Base-by-base conservation (phyloP, 2,329 filamentous ascomycete genomes). In the Cercospora berteroae region DNA sequence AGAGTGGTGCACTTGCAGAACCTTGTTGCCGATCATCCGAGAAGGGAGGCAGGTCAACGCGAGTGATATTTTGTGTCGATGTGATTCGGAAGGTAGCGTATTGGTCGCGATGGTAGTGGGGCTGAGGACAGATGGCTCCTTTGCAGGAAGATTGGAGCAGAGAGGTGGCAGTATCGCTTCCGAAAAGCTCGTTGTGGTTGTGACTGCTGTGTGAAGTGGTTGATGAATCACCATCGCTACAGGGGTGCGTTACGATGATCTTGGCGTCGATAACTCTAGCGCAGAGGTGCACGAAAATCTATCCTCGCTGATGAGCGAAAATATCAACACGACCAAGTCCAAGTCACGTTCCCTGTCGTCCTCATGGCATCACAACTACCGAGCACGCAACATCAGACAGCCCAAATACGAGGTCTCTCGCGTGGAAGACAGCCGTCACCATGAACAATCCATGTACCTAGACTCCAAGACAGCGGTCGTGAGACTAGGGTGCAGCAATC, bases 181-280 rank as follows among this genome's bases (percentile, higher is more conserved):
- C 52, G 52, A 31, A 12, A 16, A 31, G 52, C 13, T 7, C 44
- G 18, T 48, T 18, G 44, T 0, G 18, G 10, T 48, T 18, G n/a
- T 48, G 4, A n/a, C 5, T 48, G 20, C 20, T 18, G 48, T 16
- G 48, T 7, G 20, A 23, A 52, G 48, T 23, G 10, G 16, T 42
- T 42, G 36, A 42, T 42, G 36, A 42, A 42, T 42, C 36, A 42
- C 8, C 36, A 42, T 42, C 42, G 42, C 16, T 52, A 29, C 55
- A 31, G 25, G n/a, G 27, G 55, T 57, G 48, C 20, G 18, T 31
- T 29, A 18, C 55, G 23, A 5, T 3, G 1, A 16, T 5, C 55
- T 57, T 57, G 55, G 55, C 55, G 55, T 57, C 55, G 25, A 57
- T 57, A 57, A 57, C 29, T 29, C 55, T 31, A 31, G 55, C 55